Percentiles rank a stretch among this genome's conserved stretches.
These are phyloP conservation scores for Alternaria rosae DNA, from an alignment of 2,329 filamentous ascomycete species.

Conservation along the genomic window DNA sequence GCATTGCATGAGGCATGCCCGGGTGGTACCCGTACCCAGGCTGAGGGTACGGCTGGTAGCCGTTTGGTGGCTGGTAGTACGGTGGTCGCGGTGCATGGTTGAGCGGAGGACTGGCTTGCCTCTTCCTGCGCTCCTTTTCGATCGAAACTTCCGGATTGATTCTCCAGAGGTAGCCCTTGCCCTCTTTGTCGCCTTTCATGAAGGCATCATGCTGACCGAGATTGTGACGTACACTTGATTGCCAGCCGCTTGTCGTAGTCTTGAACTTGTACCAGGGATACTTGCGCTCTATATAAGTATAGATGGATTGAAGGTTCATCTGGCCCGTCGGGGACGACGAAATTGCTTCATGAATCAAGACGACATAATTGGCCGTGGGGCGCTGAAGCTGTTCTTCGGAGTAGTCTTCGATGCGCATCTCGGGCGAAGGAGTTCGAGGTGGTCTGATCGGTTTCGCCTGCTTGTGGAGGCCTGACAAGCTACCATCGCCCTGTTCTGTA, in stretches of 20 bases:
- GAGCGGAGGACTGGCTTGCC: slow-evolving; percentile 56
- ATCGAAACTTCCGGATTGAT: slow-evolving; percentile 66
- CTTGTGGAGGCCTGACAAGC: slow-evolving; percentile 51
- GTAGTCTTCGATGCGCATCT: slow-evolving; percentile 69
- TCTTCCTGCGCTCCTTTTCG: slow-evolving; percentile 63
- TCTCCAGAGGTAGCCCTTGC: slow-evolving; percentile 70
- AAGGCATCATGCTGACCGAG: slow-evolving; percentile 66
- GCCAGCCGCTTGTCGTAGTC: slow-evolving; percentile 68
- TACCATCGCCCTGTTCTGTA: slow-evolving; percentile 49
- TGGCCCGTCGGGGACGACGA: slow-evolving; percentile 62
- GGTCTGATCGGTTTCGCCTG: slow-evolving; percentile 56
- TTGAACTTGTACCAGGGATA: slow-evolving; percentile 70
- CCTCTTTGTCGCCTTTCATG: slow-evolving; percentile 66
- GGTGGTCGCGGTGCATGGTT: slow-evolving; percentile 39
- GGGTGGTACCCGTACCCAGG: slow-evolving; percentile 40
- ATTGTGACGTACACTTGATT: slow-evolving; percentile 72
- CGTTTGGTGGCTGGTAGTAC: slow-evolving; percentile 44
- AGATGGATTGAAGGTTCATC: slow-evolving; percentile 72
- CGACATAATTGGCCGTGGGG: slow-evolving; percentile 68
- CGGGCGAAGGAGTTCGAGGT: slow-evolving; percentile 66
- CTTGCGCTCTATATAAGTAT: slow-evolving; percentile 68
- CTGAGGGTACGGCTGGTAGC: slow-evolving; percentile 38
- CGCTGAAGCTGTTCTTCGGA: slow-evolving; percentile 78
- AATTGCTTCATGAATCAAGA: slow-evolving; percentile 69
- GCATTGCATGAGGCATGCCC: slow-evolving; percentile 41